Conservation (phyloP, 139 green algal genomes). For the Chlorella vulgaris region DNA sequence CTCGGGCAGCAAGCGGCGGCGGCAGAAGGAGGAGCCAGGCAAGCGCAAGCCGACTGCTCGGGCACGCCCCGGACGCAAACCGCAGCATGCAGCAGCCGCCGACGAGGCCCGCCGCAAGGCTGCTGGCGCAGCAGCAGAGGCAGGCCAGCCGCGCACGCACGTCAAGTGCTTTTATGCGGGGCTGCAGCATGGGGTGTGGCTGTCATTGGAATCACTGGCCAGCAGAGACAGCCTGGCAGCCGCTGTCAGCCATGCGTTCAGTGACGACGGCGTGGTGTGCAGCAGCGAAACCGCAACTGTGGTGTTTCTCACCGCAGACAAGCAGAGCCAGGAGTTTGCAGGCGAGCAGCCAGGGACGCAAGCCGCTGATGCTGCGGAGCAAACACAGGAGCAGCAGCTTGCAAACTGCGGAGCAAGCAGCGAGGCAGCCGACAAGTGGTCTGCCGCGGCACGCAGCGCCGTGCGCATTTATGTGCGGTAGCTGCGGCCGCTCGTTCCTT, state of each 20-base stretch:
- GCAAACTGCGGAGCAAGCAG: background rate
- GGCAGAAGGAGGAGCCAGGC: background rate
- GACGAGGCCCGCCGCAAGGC: constrained; percentile 23
- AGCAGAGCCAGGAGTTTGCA: background rate
- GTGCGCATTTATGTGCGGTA: constrained; percentile 39
- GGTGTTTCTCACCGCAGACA: constrained; percentile 54
- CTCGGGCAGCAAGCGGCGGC: constrained; percentile 18
- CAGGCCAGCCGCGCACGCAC: constrained; percentile 13
- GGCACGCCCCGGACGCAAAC: background rate
- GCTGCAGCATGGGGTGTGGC: constrained; percentile 61
- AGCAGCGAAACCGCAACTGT: constrained; percentile 52
- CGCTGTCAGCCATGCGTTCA: constrained; percentile 60
- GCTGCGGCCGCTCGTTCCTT: no score
- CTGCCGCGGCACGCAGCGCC: background rate
- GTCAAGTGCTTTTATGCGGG: constrained; percentile 76
- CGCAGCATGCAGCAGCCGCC: constrained; percentile 7
- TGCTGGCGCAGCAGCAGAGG: background rate
- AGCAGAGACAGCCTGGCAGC: constrained; percentile 54
- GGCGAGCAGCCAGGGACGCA: no score
- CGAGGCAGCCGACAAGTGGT: constrained; percentile 1
- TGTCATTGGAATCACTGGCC: constrained; percentile 47
- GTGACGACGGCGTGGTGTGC: constrained; percentile 54
- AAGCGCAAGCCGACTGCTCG: background rate
- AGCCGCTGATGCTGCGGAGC: background rate
- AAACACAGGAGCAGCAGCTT: constrained; percentile 7